These are phyloP conservation scores for Asterochloris erici DNA, from an alignment of 139 green algal species.

Conservation along the genomic window DNA sequence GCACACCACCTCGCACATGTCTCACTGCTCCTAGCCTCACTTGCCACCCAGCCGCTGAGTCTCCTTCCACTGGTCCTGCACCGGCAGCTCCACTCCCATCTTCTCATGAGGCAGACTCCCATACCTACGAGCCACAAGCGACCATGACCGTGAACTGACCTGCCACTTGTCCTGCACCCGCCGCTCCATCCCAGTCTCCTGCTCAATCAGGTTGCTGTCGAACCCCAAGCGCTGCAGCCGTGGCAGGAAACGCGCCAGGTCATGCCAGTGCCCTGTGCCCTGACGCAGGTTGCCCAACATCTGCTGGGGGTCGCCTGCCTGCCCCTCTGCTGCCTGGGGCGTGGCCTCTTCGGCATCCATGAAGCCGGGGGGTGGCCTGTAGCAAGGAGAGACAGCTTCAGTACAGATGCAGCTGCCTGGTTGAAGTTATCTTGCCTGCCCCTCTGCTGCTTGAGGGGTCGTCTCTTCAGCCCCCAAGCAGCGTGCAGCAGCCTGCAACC, in stretches of 20 bases:
- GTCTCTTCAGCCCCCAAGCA: too few species aligned
- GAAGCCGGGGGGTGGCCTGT: conserved; percentile 71
- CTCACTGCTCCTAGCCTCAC: too few species aligned
- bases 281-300: conserved; percentile 20
- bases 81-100: too few species aligned
- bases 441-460: too few species aligned
- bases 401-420: background rate
- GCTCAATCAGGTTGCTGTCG: conserved; percentile 49
- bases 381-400: conserved; percentile 18
- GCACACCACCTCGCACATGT: too few species aligned
- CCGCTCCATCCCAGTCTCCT: conserved; percentile 65
- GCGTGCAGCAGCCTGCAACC: too few species aligned
- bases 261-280: conserved; percentile 54
- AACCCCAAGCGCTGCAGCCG: conserved; percentile 48
- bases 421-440: too few species aligned
- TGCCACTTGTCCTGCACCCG: conserved; percentile 60
- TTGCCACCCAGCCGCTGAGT: too few species aligned
- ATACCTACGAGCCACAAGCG: too few species aligned
- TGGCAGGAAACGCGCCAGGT: conserved; percentile 66
- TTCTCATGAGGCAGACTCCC: too few species aligned
- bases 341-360: conserved; percentile 50
- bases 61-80: too few species aligned
- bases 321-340: background rate
- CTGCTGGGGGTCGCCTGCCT: background rate
- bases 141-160: conserved; percentile 6